A percentile compares a stretch with the other conserved stretches of the same genome.
Evolutionary conservation across 1,284 basidiomycete genomes (phyloP).

Genomic region (Lignosus rhinocerotis): DNA sequence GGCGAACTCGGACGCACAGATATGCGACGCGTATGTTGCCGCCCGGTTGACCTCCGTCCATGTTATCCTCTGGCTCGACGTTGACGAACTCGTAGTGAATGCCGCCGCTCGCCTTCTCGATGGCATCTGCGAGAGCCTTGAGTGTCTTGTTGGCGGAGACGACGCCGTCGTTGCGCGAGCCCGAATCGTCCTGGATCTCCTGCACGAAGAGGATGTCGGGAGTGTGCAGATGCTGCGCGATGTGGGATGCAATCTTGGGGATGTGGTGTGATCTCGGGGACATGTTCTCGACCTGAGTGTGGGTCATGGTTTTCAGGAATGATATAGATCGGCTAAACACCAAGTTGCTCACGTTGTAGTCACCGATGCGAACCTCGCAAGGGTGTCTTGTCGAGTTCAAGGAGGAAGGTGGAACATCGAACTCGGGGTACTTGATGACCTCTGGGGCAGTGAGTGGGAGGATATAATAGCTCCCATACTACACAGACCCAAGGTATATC

Average conservation of each 20-base stretch:
- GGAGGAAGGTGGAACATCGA: conserved; percentile 40
- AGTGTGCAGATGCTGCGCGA: conserved; percentile 49
- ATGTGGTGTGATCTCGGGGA: conserved; percentile 51
- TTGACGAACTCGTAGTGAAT: conserved; percentile 50
- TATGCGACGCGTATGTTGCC: conserved; percentile 67
- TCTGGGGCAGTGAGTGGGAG: conserved; percentile 56
- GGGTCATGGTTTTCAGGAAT: background rate
- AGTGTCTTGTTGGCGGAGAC: conserved; percentile 59
- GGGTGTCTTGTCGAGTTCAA: conserved; percentile 38
- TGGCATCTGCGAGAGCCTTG: conserved; percentile 49
- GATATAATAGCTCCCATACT: conserved; percentile 54
- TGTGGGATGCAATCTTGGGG: conserved; percentile 53
- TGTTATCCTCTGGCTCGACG: conserved; percentile 52
- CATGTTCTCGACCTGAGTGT: conserved; percentile 57
- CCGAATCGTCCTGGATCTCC: conserved; percentile 68
- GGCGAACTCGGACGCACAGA: conserved; percentile 35
- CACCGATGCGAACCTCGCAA: conserved; percentile 57
- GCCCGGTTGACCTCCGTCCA: conserved; percentile 65
- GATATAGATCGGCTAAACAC: background rate
- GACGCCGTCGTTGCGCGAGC: conserved; percentile 54
- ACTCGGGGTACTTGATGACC: conserved; percentile 41
- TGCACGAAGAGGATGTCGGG: conserved; percentile 68
- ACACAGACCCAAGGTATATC: background rate
- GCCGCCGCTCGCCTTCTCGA: conserved; percentile 42
- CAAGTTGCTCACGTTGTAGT: conserved; percentile 52